Percentiles rank a stretch among this genome's conserved stretches.
phyloP scores from a whole-genome alignment of 345 rosid species.

The Abelmoschus esculentus region DNA sequence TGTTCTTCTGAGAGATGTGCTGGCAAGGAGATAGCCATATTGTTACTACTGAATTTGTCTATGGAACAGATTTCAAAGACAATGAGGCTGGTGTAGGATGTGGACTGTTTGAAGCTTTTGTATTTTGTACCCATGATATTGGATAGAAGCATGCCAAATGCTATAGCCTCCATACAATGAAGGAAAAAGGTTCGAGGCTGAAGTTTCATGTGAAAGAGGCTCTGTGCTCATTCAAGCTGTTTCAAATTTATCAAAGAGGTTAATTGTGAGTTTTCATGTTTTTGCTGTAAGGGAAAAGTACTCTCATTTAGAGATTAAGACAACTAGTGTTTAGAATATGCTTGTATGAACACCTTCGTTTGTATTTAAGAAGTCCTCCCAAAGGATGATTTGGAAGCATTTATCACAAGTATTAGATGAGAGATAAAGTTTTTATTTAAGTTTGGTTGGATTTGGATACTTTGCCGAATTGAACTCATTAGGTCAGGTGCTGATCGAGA shows the following conservation, averaged over 20 bases:
- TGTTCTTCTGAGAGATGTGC: conserved; percentile 27
- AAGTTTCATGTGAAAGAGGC: conserved; percentile 19
- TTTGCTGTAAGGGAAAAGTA: conserved; percentile 33
- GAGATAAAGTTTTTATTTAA: conserved; percentile 13
- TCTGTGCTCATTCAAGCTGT: conserved; percentile 24
- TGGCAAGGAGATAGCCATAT: conserved; percentile 20
- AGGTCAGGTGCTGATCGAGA: conserved; percentile 14
- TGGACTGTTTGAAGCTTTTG: conserved; percentile 38
- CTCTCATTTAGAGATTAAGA: conserved; percentile 22
- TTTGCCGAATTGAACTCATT: conserved; percentile 14
- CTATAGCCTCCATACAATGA: conserved; percentile 26
- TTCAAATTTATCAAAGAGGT: conserved; percentile 22
- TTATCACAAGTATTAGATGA: conserved; percentile 13
- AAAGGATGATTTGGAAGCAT: conserved; percentile 23
- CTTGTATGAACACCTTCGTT: conserved; percentile 21
- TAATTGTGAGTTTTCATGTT: conserved; percentile 23
- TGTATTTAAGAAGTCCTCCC: conserved; percentile 17
- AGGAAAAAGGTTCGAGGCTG: conserved; percentile 14
- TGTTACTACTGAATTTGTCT: conserved; percentile 52
- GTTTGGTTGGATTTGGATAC: conserved; percentile 13
- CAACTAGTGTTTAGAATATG: conserved; percentile 30
- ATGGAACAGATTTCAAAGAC: conserved; percentile 60
- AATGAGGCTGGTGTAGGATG: conserved; percentile 53
- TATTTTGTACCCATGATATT: conserved; percentile 20
- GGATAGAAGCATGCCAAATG: conserved; percentile 27